Conservation (phyloP, 2,329 filamentous ascomycete species). For the Pseudocercospora musae region DNA sequence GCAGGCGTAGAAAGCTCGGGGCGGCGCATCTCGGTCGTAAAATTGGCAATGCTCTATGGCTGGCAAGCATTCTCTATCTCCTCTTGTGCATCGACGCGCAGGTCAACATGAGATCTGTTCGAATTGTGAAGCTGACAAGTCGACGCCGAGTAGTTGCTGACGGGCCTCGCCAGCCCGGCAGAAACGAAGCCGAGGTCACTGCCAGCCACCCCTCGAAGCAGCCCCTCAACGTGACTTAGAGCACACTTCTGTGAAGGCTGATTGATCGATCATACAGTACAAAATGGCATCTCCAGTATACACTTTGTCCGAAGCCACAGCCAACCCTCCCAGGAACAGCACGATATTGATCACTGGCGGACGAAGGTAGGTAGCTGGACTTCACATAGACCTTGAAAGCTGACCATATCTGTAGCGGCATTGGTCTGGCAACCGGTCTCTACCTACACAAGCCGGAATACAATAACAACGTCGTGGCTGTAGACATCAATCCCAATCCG, state of each 20-base stretch:
- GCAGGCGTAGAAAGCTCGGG: neutral
- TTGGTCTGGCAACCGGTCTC: constrained; percentile 32
- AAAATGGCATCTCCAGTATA: constrained; percentile 30
- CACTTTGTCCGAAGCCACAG: constrained; percentile 24
- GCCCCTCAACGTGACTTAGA: neutral
- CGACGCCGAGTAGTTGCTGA: neutral
- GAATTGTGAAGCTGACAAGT: neutral
- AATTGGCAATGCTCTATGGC: neutral
- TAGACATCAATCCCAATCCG: constrained; percentile 26
- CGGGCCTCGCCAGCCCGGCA: neutral
- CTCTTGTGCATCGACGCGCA: neutral
- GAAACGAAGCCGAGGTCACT: neutral
- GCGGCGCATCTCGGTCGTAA: neutral
- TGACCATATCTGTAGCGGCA: constrained; percentile 22
- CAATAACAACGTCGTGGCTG: constrained; percentile 30
- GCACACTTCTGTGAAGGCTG: neutral
- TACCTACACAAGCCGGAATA: constrained; percentile 28
- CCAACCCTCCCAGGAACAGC: constrained; percentile 26
- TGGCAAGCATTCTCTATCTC: neutral
- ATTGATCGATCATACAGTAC: neutral
- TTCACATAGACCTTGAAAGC: neutral
- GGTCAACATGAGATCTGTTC: neutral
- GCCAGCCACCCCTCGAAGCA: neutral
- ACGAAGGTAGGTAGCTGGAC: constrained; percentile 13
- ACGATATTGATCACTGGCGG: constrained; percentile 34